Conservation (phyloP, 148 eudicot genomes). For the Euryodendron excelsum region DNA sequence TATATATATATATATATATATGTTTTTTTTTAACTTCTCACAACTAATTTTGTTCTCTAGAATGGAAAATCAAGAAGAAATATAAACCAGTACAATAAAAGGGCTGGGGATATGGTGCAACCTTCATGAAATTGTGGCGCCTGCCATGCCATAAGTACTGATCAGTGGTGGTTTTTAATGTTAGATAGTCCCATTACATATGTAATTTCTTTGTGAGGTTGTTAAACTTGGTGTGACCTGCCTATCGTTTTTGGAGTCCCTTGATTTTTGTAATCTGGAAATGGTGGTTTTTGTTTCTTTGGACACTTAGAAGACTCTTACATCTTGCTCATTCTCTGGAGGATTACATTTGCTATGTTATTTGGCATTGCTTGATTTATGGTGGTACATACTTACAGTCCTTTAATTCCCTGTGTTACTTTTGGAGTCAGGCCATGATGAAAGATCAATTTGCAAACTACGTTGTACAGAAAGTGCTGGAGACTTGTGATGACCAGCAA, state of each 20-base stretch:
- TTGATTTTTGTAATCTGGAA: not conserved
- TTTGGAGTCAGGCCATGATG: conserved; percentile 60
- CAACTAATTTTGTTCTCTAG: too few relatives aligned
- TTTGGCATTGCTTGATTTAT: not conserved
- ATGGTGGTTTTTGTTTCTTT: not conserved
- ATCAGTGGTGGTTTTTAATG: too few relatives aligned
- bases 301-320: not conserved
- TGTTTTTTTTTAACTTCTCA: too few relatives aligned
- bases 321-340: not conserved
- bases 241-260: not conserved
- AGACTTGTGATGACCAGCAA: conserved; percentile 86
- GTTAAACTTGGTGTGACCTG: not conserved
- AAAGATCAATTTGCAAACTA: conserved; percentile 77
- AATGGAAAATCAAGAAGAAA: too few relatives aligned
- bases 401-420: conserved; percentile 1
- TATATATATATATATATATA: too few relatives aligned
- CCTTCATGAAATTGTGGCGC: too few relatives aligned
- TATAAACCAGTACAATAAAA: too few relatives aligned
- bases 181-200: too few relatives aligned
- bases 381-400: not conserved
- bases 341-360: not conserved
- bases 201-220: too few relatives aligned
- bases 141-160: too few relatives aligned
- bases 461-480: conserved; percentile 81
- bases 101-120: too few relatives aligned